Conservation (phyloP, 768 basidiomycete genomes). For the Nidularia pulvinata region DNA sequence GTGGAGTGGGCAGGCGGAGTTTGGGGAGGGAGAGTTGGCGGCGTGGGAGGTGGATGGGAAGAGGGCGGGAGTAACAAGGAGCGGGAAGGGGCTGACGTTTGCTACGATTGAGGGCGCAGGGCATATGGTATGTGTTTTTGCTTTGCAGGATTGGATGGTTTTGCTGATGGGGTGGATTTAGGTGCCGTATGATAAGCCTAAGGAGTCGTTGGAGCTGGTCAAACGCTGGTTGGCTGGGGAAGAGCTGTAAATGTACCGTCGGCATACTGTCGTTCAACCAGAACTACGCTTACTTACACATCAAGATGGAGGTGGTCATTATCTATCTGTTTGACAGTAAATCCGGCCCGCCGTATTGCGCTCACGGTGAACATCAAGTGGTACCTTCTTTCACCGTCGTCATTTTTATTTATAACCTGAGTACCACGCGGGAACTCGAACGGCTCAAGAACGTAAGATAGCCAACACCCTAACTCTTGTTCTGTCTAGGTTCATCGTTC, state of each 20-base stretch:
- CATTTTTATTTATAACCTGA: too few relatives aligned
- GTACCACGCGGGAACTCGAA: too few relatives aligned
- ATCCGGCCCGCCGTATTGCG: too few relatives aligned
- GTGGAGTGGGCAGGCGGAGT: conserved; percentile 63
- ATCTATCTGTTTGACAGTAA: too few relatives aligned
- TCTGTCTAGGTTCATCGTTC: too few relatives aligned
- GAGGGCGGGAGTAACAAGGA: conserved; percentile 33
- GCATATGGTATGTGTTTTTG: conserved; percentile 52
- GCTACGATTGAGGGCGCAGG: conserved; percentile 67
- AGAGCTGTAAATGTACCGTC: conserved; percentile 8
- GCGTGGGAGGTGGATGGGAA: conserved; percentile 61
- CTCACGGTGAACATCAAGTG: too few relatives aligned
- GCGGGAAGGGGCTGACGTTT: conserved; percentile 58
- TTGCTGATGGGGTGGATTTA: conserved; percentile 6
- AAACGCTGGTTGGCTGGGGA: conserved; percentile 43
- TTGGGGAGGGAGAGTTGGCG: conserved; percentile 36
- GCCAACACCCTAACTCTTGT: too few relatives aligned
- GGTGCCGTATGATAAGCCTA: conserved; percentile 68
- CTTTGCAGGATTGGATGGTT: background rate
- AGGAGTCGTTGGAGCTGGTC: conserved; percentile 47
- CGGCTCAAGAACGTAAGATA: too few relatives aligned
- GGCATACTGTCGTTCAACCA: too few relatives aligned
- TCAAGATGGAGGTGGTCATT: too few relatives aligned
- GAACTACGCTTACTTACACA: too few relatives aligned
- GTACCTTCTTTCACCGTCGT: too few relatives aligned